Percentiles rank a stretch among this genome's conserved stretches.
Conservation (phyloP, 176 grass and related monocot species). For the Musa schizocarpa region DNA sequence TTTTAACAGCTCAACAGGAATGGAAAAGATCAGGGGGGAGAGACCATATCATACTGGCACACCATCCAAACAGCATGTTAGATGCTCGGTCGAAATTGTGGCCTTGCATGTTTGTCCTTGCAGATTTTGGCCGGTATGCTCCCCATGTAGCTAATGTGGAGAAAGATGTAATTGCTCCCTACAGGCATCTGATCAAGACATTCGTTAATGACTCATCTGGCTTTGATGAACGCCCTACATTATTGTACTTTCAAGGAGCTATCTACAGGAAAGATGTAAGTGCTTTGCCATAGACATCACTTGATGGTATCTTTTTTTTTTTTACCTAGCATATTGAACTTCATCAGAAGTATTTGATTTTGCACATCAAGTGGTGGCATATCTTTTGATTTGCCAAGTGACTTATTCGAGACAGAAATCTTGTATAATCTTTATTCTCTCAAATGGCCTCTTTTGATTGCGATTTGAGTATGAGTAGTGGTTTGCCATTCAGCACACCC, state of each 20-base stretch:
- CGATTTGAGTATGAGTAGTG: background rate
- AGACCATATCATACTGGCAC: conserved; percentile 19
- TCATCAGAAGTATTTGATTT: background rate
- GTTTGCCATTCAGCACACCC: background rate
- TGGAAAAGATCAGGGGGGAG: conserved; percentile 14
- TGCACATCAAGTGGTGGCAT: background rate
- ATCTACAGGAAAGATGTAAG: conserved; percentile 26
- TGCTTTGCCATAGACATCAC: background rate
- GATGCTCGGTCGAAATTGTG: conserved; percentile 10
- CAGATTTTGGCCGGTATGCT: conserved; percentile 16
- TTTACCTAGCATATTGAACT: background rate
- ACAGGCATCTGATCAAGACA: conserved; percentile 18
- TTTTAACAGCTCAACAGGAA: conserved; percentile 10
- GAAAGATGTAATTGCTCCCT: conserved; percentile 20
- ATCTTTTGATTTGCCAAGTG: background rate
- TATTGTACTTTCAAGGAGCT: conserved; percentile 20
- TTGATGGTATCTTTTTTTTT: background rate
- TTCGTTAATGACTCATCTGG: conserved; percentile 16
- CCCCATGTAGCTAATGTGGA: conserved; percentile 14
- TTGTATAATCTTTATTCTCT: background rate
- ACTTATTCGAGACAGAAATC: background rate
- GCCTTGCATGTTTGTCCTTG: conserved; percentile 17
- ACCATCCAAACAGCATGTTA: conserved; percentile 20
- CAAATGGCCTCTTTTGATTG: background rate
- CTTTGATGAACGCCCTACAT: conserved; percentile 15